Evolutionary conservation across 768 basidiomycete genomes (phyloP).

Genomic region (Trametes villosa): DNA sequence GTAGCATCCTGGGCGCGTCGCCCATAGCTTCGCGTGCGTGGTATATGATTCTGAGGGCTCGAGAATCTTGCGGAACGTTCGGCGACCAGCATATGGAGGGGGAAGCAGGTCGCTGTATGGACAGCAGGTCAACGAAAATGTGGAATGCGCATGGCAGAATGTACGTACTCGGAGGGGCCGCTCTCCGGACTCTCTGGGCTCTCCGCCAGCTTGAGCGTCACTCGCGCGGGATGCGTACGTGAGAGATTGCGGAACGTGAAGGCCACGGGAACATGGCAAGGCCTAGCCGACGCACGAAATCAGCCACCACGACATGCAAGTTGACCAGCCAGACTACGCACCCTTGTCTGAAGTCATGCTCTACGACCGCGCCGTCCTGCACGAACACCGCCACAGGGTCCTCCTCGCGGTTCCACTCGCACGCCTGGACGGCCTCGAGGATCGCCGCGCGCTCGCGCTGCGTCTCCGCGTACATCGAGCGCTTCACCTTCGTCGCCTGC

Average conservation of each 20-base stretch:
- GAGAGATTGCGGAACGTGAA: constrained; percentile 77
- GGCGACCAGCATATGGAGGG: constrained; percentile 66
- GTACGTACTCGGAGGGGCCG: constrained; percentile 4
- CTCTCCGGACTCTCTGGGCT: background rate
- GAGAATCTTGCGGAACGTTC: constrained; percentile 65
- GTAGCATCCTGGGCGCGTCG: constrained; percentile 66
- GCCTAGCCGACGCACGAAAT: constrained; percentile 42
- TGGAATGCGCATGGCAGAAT: background rate
- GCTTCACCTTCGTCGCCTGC: constrained; percentile 65
- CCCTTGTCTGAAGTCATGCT: constrained; percentile 75
- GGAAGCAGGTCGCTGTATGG: constrained; percentile 46
- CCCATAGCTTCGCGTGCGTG: constrained; percentile 59
- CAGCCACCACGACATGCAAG: background rate
- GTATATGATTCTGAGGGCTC: constrained; percentile 49
- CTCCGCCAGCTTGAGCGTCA: constrained; percentile 52
- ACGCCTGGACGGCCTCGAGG: constrained; percentile 64
- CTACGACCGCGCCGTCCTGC: constrained; percentile 45
- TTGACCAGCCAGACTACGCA: constrained; percentile 42
- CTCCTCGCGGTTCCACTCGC: constrained; percentile 81
- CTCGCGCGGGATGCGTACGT: constrained; percentile 59
- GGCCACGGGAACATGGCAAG: constrained; percentile 54
- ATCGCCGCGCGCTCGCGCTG: constrained; percentile 70
- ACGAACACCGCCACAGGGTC: constrained; percentile 66
- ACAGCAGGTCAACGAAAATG: background rate
- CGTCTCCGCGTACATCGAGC: constrained; percentile 93